A percentile compares a stretch with the other conserved stretches of the same genome.
These are phyloP conservation scores for Macadamia integrifolia DNA, from an alignment of 164 flowering plant species.

Conservation along the genomic window DNA sequence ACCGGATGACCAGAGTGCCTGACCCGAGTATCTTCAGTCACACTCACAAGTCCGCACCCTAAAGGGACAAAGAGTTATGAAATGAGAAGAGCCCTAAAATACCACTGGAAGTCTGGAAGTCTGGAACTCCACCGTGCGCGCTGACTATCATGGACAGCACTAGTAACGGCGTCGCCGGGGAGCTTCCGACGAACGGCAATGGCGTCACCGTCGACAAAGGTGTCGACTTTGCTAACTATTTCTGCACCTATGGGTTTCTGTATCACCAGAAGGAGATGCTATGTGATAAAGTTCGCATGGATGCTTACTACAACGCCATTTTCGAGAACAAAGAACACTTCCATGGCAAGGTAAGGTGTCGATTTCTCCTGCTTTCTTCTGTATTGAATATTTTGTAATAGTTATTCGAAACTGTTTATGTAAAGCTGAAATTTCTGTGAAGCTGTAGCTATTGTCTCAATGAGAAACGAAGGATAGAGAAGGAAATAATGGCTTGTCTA, in stretches of 20 bases:
- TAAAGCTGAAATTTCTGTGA: too few relatives aligned
- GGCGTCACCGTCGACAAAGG: slow-evolving; percentile 63
- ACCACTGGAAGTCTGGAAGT: not conserved
- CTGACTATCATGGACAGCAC: slow-evolving; percentile 35
- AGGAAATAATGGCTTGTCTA: too few relatives aligned
- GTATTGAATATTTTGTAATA: not conserved
- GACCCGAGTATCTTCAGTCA: too few relatives aligned
- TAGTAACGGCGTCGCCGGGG: slow-evolving; percentile 31
- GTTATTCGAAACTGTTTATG: not conserved
- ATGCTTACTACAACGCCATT: slow-evolving; percentile 78
- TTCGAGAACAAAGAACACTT: slow-evolving; percentile 80
- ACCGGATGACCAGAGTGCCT: too few relatives aligned
- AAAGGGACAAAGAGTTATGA: too few relatives aligned
- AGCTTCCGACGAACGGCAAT: slow-evolving; percentile 17
- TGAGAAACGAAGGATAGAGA: too few relatives aligned
- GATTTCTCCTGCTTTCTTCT: not conserved
- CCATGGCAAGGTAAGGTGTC: slow-evolving; percentile 54
- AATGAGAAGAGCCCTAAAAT: not conserved
- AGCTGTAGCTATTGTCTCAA: too few relatives aligned
- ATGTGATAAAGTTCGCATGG: slow-evolving; percentile 92
- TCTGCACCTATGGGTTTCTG: slow-evolving; percentile 91
- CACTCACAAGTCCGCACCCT: too few relatives aligned
- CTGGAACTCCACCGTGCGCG: not conserved
- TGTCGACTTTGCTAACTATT: slow-evolving; percentile 89
- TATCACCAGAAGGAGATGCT: slow-evolving; percentile 99